phyloP scores from a whole-genome alignment of 331 rosid species.

The Dryas integrifolia region DNA sequence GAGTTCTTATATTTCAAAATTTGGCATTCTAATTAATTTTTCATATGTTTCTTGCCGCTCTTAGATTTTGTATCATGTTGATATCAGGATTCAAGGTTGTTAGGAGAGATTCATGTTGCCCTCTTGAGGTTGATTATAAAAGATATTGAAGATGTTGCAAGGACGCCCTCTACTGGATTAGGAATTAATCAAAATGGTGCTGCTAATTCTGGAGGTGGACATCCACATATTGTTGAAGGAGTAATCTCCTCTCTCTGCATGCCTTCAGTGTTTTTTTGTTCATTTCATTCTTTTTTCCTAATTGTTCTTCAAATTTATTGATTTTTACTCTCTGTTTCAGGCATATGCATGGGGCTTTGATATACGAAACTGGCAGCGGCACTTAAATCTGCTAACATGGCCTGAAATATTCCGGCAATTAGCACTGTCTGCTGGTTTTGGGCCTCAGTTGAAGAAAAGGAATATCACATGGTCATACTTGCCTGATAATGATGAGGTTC shows the following conservation, averaged over 20 bases:
- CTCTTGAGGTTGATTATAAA: conserved; percentile 80
- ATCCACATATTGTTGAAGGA: conserved; percentile 97
- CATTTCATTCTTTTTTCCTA: conserved; percentile 18
- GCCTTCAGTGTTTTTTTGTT: background rate
- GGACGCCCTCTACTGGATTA: conserved; percentile 85
- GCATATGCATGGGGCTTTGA: conserved; percentile 99
- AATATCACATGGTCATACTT: conserved; percentile 59
- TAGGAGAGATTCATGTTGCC: conserved; percentile 90
- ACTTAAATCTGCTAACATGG: conserved; percentile 89
- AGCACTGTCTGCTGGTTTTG: conserved; percentile 90
- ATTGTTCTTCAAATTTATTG: conserved; percentile 20
- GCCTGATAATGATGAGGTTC: conserved; percentile 82
- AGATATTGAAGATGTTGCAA: conserved; percentile 98
- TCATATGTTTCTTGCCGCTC: conserved; percentile 6
- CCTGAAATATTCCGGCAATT: conserved; percentile 89
- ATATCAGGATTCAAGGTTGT: conserved; percentile 91
- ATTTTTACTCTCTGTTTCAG: conserved; percentile 40
- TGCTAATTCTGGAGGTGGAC: conserved; percentile 96
- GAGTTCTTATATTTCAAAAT: conserved; percentile 25
- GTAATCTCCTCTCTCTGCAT: conserved; percentile 39
- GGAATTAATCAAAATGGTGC: conserved; percentile 86
- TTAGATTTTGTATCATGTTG: conserved; percentile 27
- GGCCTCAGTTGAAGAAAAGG: conserved; percentile 85
- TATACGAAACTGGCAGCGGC: conserved; percentile 92
- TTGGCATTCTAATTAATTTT: conserved; percentile 19